These are phyloP conservation scores for Eimeria acervulina DNA, from an alignment of 169 alveolate genomes.

Conservation along the genomic window DNA sequence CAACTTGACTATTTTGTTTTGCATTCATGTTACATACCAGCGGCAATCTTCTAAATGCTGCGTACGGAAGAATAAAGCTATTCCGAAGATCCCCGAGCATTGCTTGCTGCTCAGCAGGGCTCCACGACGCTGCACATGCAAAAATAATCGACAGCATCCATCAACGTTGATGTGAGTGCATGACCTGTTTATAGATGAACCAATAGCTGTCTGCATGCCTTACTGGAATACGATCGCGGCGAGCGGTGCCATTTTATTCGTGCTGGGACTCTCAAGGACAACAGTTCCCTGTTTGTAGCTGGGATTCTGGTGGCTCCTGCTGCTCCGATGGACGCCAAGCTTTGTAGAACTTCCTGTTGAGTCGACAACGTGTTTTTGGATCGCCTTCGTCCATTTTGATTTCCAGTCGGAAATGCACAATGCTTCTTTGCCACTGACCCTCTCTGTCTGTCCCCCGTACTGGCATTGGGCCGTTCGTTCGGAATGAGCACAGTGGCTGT, in stretches of 20 bases:
- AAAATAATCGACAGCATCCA: background rate
- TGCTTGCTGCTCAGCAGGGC: constrained; percentile 27
- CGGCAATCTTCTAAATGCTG: constrained; percentile 65
- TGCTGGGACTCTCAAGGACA: constrained; percentile 12
- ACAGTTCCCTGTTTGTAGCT: background rate
- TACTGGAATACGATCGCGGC: constrained; percentile 36
- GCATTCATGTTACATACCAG: background rate
- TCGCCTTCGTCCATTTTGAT: background rate
- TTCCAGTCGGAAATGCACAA: background rate
- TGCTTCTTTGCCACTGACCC: background rate
- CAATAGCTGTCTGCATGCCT: background rate
- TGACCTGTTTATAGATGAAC: too few species aligned
- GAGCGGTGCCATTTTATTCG: background rate
- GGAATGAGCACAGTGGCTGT: constrained; percentile 8
- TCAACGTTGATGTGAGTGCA: too few species aligned
- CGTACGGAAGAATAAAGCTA: constrained; percentile 49
- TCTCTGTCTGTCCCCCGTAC: background rate
- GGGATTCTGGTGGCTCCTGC: background rate
- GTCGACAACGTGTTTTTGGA: background rate
- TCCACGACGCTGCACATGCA: constrained; percentile 18
- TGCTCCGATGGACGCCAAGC: background rate
- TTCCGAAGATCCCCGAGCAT: constrained; percentile 52
- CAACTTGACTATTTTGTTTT: background rate
- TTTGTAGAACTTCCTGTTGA: background rate
- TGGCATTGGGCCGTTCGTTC: background rate